Percentiles rank a stretch among this genome's conserved stretches.
Conservation (phyloP, 2,329 filamentous ascomycete genomes). For the Aspergillus phoenicis region DNA sequence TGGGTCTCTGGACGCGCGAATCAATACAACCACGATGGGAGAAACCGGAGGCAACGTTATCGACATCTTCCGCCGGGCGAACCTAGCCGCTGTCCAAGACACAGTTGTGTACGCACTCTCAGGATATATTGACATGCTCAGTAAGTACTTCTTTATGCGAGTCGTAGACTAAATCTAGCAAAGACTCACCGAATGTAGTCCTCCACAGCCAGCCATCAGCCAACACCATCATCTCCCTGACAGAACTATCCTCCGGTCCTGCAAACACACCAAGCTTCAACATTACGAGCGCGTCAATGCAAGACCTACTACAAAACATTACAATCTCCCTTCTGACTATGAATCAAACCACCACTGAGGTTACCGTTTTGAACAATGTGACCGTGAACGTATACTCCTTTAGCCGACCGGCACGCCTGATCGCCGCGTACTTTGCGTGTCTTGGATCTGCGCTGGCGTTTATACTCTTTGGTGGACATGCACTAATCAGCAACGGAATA, state of each 20-base stretch:
- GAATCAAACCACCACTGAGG: conserved; percentile 1
- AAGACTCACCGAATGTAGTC: background rate
- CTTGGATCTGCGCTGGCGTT: conserved; percentile 8
- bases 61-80: background rate
- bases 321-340: conserved; percentile 17
- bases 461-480: conserved; percentile 9
- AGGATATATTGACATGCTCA: conserved; percentile 1
- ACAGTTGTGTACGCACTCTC: background rate
- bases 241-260: background rate
- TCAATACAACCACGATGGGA: background rate
- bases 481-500: conserved; percentile 16
- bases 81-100: background rate
- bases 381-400: conserved; percentile 14
- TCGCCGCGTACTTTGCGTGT: conserved; percentile 12
- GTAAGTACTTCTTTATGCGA: background rate
- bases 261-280: conserved; percentile 4
- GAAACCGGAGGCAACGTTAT: background rate
- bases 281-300: conserved; percentile 7
- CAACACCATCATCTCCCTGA: conserved; percentile 3
- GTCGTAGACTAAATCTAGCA: too few species aligned
- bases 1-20: too few species aligned
- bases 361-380: conserved; percentile 7
- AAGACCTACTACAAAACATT: conserved; percentile 13
- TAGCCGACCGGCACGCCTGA: conserved; percentile 1
- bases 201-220: conserved; percentile 5